Evolutionary conservation across 371 early-diverging fungal genomes (phyloP).

Genomic region (Rhizopus arrhizus): DNA sequence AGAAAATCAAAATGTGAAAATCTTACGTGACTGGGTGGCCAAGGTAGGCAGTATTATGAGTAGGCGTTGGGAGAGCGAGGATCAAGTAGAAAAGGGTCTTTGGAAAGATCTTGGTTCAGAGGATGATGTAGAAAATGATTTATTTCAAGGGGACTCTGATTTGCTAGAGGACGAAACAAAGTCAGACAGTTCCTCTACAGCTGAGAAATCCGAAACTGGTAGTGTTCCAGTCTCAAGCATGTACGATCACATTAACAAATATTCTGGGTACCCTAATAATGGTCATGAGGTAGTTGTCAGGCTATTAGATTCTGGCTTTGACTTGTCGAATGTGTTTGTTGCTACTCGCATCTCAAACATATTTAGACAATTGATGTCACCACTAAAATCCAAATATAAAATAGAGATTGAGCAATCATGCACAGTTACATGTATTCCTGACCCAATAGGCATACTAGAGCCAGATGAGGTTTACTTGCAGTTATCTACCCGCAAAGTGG

Average conservation of each 20-base stretch:
- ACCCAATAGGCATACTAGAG: slow-evolving; percentile 44
- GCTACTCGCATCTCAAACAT: slow-evolving; percentile 41
- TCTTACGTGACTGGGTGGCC: slow-evolving; percentile 46
- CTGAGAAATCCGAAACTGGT: neutral
- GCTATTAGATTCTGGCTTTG: slow-evolving; percentile 51
- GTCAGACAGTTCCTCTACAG: neutral
- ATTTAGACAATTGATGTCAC: slow-evolving; percentile 35
- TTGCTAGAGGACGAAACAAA: slow-evolving; percentile 8
- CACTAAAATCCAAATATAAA: slow-evolving; percentile 40
- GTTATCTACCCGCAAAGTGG: slow-evolving; percentile 33
- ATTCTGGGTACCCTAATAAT: slow-evolving; percentile 43
- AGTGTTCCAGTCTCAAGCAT: neutral
- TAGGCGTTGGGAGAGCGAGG: slow-evolving; percentile 40
- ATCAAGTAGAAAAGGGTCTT: slow-evolving; percentile 25
- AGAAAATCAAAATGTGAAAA: slow-evolving; percentile 32
- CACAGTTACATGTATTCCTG: slow-evolving; percentile 50
- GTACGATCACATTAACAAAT: slow-evolving; percentile 24
- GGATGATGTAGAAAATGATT: slow-evolving; percentile 28
- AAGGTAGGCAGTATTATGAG: slow-evolving; percentile 36
- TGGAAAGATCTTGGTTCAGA: slow-evolving; percentile 25
- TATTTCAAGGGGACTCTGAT: slow-evolving; percentile 13
- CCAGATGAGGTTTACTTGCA: slow-evolving; percentile 47
- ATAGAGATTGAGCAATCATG: slow-evolving; percentile 50
- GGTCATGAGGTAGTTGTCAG: slow-evolving; percentile 41
- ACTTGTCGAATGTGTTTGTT: slow-evolving; percentile 42